Evolutionary conservation across 2,329 filamentous ascomycete genomes (phyloP).

Genomic region (Dactylonectria estremocensis): DNA sequence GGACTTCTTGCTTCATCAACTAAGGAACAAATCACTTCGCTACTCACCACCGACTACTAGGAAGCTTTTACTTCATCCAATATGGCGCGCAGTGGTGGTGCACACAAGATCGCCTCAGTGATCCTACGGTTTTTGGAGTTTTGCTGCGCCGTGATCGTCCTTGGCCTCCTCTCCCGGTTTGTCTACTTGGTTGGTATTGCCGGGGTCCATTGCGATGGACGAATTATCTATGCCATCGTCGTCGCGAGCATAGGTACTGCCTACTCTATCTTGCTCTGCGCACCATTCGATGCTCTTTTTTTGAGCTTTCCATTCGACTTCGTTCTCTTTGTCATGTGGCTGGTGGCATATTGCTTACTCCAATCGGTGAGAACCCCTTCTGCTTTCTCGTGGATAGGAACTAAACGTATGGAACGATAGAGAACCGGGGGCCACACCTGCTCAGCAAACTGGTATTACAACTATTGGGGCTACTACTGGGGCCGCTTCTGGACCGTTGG

Average conservation of each 20-base stretch:
- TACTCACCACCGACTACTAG: too few relatives aligned
- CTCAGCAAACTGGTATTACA: conserved; percentile 34
- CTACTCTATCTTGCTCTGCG: conserved; percentile 42
- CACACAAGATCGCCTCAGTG: conserved; percentile 39
- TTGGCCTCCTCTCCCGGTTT: conserved; percentile 44
- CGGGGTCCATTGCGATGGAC: conserved; percentile 29
- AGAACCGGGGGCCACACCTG: conserved; percentile 34
- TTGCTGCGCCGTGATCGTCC: conserved; percentile 41
- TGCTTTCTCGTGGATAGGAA: background rate
- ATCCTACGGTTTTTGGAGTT: conserved; percentile 41
- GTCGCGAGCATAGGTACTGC: conserved; percentile 47
- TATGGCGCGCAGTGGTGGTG: background rate
- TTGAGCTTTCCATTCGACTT: conserved; percentile 47
- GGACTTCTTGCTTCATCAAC: background rate
- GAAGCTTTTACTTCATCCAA: background rate
- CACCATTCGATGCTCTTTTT: conserved; percentile 43
- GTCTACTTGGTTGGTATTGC: conserved; percentile 35
- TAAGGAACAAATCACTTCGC: background rate
- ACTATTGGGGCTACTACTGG: too few relatives aligned
- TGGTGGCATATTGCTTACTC: conserved; percentile 47
- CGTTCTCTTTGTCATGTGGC: conserved; percentile 47
- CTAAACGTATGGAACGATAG: conserved; percentile 6
- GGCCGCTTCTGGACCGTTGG: too few relatives aligned
- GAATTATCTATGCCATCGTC: conserved; percentile 47
- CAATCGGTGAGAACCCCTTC: conserved; percentile 32